These are phyloP conservation scores for Pisolithus marmoratus DNA, from an alignment of 768 basidiomycete species.

Conservation along the genomic window DNA sequence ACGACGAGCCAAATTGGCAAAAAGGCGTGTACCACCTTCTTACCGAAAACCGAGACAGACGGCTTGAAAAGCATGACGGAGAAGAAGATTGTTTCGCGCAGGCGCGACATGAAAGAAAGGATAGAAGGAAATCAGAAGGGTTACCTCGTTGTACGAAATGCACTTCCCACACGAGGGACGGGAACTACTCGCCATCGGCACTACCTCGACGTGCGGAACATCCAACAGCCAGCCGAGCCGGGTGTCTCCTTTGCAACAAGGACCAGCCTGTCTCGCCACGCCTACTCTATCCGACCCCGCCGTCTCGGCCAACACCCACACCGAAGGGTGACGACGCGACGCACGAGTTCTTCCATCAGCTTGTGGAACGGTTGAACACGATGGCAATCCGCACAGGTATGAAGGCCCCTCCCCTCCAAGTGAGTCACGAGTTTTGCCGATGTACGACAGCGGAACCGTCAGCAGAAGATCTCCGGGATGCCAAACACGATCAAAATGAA, in stretches of 20 bases:
- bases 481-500: conserved; percentile 6
- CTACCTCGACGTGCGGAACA: conserved; percentile 52
- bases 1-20: conserved; percentile 78
- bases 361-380: conserved; percentile 71
- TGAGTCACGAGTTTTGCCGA: no score
- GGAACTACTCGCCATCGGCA: conserved; percentile 27
- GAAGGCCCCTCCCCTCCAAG: conserved; percentile 13
- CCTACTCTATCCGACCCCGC: conserved; percentile 16
- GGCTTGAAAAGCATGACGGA: conserved; percentile 69
- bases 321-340: conserved; percentile 68
- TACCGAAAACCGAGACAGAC: conserved; percentile 73
- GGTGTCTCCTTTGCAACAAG: conserved; percentile 23
- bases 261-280: conserved; percentile 21
- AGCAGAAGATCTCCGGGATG: conserved; percentile 1
- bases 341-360: conserved; percentile 81
- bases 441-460: conserved; percentile 1
- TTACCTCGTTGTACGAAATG: conserved; percentile 13
- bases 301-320: conserved; percentile 24
- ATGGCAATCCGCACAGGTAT: conserved; percentile 52
- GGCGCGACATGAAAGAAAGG: conserved; percentile 31
- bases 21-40: conserved; percentile 93
- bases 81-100: conserved; percentile 40
- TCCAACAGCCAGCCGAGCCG: conserved; percentile 58
- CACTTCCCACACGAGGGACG: conserved; percentile 22
- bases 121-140: conserved; percentile 29